Evolutionary conservation across 805 yeast species (phyloP).

Genomic region (Saccharomycopsis lassenensis): DNA sequence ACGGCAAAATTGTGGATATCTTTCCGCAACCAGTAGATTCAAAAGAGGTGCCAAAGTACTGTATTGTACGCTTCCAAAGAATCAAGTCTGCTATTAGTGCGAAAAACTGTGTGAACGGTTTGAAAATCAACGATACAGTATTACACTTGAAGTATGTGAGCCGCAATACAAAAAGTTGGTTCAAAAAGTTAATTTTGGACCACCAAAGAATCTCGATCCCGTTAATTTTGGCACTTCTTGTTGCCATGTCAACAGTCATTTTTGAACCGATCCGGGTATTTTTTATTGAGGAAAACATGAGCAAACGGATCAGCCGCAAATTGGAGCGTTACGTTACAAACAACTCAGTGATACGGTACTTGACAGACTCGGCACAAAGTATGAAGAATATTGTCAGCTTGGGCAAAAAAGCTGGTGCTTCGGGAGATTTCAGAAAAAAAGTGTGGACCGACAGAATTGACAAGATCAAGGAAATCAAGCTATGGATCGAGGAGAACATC

Average conservation of each 20-base stretch:
- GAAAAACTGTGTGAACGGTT: slow-evolving; percentile 81
- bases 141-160: slow-evolving; percentile 69
- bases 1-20: slow-evolving; percentile 75
- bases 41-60: slow-evolving; percentile 37
- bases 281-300: slow-evolving; percentile 60
- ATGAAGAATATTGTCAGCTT: slow-evolving; percentile 11
- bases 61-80: slow-evolving; percentile 44
- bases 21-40: slow-evolving; percentile 38
- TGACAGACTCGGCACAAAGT: slow-evolving; percentile 27
- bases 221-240: slow-evolving; percentile 59
- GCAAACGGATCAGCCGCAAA: slow-evolving; percentile 29
- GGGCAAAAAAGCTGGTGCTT: neutral
- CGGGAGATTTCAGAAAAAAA: neutral
- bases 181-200: slow-evolving; percentile 48
- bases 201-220: slow-evolving; percentile 86
- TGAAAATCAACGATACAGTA: slow-evolving; percentile 48
- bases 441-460: slow-evolving; percentile 67
- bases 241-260: slow-evolving; percentile 71
- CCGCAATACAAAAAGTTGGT: slow-evolving; percentile 36
- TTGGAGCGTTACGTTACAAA: slow-evolving; percentile 27
- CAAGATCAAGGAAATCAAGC: slow-evolving; percentile 52
- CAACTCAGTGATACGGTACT: too few species aligned
- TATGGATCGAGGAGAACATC: slow-evolving; percentile 83
- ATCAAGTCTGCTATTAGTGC: slow-evolving; percentile 72
- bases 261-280: slow-evolving; percentile 91